Evolutionary conservation across 176 grass and related monocot species (phyloP), one percentile per base, ranked within the genome.

Genomic region (Aegilops tauschii): DNA sequence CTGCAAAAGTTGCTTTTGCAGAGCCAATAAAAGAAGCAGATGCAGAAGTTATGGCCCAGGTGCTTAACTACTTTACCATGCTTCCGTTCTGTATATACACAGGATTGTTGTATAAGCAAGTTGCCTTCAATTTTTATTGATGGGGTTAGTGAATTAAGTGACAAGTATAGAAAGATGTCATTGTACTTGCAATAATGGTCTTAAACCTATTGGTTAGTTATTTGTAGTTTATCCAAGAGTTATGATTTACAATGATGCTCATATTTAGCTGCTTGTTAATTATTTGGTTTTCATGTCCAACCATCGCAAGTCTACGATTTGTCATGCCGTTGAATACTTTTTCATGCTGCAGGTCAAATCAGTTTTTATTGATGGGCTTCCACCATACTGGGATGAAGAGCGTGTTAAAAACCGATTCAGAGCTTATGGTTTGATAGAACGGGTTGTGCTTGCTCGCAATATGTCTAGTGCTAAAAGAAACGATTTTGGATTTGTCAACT

Each of bases 401-500:
- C 85, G 80, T 25, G 90, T 95, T 62, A 91, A 91, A 35, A 86
- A 95, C 17, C 82, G 85, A 54, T 91, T 95, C 62, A 92, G 81
- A 92, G 50, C 34, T 6, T 95, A 92, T 69, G 93, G 93, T 34
- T 72, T 84, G 52, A 95, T 95, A 80, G 87, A 95, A 68, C 85
- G 86, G 54, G 90, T 95, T 86, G 93, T 92, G 80, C 90, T 95
- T 65, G 93, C 93, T 82, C 87, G 93, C 56, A 95, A 95, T 69
- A 95, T 95, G 93, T 85, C 93, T 27, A 89, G 84, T 88, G 93
- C 90, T 69, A 95, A 90, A 79, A 92, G 93, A 80, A 91, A 91
- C 64, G 90, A 95, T 88, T 95, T 95, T 83, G 93, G 93, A 83
- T 95, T 95, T 86, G 93, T 95, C 39, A 95, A 91, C 75, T 95